Percentiles rank a stretch among this genome's conserved stretches.
These are phyloP conservation scores for Talaromyces verruculosus DNA, from an alignment of 2,329 filamentous ascomycete species.

Conservation along the genomic window DNA sequence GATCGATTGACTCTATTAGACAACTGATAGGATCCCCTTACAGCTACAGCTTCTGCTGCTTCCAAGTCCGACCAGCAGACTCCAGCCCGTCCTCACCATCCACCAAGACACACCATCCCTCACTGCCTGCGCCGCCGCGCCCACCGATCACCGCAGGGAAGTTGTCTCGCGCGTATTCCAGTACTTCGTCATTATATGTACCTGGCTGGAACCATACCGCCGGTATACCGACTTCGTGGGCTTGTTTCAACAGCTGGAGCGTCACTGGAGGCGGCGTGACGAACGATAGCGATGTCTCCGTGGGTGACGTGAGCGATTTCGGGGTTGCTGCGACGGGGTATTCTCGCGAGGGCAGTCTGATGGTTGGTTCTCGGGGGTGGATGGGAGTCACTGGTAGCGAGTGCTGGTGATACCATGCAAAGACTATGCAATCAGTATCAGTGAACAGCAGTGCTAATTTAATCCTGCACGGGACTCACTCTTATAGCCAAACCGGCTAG, in stretches of 20 bases:
- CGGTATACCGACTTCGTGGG: conserved; percentile 68
- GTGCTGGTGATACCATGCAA: conserved; percentile 82
- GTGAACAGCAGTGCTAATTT: conserved; percentile 16
- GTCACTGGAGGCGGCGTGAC: conserved; percentile 84
- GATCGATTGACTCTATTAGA: neutral
- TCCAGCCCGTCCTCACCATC: conserved; percentile 65
- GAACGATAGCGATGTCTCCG: conserved; percentile 73
- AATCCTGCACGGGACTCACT: conserved; percentile 50
- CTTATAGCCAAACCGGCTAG: conserved; percentile 84
- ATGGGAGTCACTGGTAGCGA: conserved; percentile 75
- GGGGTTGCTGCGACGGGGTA: conserved; percentile 68
- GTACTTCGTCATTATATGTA: conserved; percentile 73
- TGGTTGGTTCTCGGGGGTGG: conserved; percentile 68
- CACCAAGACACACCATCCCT: conserved; percentile 86
- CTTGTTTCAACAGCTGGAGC: conserved; percentile 71
- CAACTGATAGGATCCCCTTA: neutral
- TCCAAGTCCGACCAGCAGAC: conserved; percentile 59
- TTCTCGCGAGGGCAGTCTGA: conserved; percentile 60
- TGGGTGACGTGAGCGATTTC: conserved; percentile 63
- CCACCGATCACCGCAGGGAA: conserved; percentile 69
- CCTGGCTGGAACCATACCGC: conserved; percentile 91
- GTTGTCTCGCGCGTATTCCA: conserved; percentile 66
- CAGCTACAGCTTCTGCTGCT: conserved; percentile 42
- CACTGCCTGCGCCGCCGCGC: conserved; percentile 63
- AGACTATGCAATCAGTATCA: conserved; percentile 57